Evolutionary conservation across 1,284 basidiomycete genomes (phyloP), one percentile per base, ranked within the genome.

Genomic region (Cerrena zonata): DNA sequence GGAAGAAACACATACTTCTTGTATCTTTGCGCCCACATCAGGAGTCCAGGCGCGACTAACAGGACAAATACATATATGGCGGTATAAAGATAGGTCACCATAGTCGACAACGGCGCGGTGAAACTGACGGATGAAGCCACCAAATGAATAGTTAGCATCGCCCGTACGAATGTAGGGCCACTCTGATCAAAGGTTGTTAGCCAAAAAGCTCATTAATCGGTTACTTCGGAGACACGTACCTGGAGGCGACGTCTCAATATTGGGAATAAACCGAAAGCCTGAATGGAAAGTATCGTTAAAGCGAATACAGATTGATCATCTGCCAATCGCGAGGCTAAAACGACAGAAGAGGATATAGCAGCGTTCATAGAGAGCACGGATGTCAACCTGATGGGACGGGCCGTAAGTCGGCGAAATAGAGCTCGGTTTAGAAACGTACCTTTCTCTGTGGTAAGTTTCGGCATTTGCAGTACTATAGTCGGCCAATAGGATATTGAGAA

Each of bases 291-390:
- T 45, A 96, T 74, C 60, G 94, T 81, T 44, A 99, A 77, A 22
- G 91, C 86, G 65, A 98, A 99, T 18, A 97, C 94, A 38, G 91
- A 84, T 36, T 86, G 68, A 64, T 94, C 90, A 54, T 87, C 84
- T 22, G 80, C 72, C 27, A 99, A 75, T 51, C 96, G 84, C 23
- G 94, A 97, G 24, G 94, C 94, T 49, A 99, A 77, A 30, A 99
- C 94, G 40, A 97, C 91, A 13, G 90, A 92, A 4, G 92, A 91
- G 30, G 90, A 94, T 51, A 98, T 86, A 26, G 92, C 93, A 21
- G 94, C 94, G 58, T 97, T 98, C 73, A 95, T 88, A 26, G 93
- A 94, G 38, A 99, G 69, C 22, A 95, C 90, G 22, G 91, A 92
- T 13, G 90, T 87, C 45, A 95, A 72, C 60, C 91, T 94, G 55